These are phyloP conservation scores for Penicillium oxalicum DNA, from an alignment of 2,329 filamentous ascomycete species.

Conservation along the genomic window DNA sequence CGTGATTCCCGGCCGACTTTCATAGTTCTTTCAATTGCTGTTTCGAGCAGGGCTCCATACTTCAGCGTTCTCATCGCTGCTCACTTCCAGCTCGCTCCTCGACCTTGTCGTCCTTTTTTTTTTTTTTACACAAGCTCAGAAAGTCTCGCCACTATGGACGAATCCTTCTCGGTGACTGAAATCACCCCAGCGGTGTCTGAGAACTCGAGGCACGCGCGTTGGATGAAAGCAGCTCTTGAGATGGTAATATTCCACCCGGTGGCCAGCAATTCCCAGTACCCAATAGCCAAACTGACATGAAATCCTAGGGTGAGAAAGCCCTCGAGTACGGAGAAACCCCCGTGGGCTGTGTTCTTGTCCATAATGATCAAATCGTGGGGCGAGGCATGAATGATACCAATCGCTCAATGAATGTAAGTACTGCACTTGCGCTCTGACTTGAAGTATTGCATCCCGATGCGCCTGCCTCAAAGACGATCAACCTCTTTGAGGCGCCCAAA, in stretches of 20 bases:
- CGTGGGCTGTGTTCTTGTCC: slow-evolving; percentile 90
- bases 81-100: too few relatives aligned
- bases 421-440: neutral
- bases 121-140: neutral
- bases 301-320: slow-evolving; percentile 69
- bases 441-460: too few relatives aligned
- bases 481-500: too few relatives aligned
- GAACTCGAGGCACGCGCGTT: slow-evolving; percentile 47
- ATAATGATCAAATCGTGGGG: slow-evolving; percentile 71
- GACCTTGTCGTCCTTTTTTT: neutral
- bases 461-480: too few relatives aligned
- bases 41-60: too few relatives aligned
- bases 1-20: too few relatives aligned
- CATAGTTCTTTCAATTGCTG: too few relatives aligned
- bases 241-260: slow-evolving; percentile 55
- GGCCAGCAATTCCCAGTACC: neutral
- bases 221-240: slow-evolving; percentile 78
- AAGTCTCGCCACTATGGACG: neutral
- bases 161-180: slow-evolving; percentile 1
- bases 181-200: slow-evolving; percentile 11
- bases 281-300: slow-evolving; percentile 2
- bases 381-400: slow-evolving; percentile 97
- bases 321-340: slow-evolving; percentile 85
- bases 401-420: slow-evolving; percentile 61
- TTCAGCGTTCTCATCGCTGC: too few relatives aligned